Percentiles rank a stretch among this genome's conserved stretches.
Evolutionary conservation across 75 land plant species (phyloP).

Genomic region (Azolla pinnata): DNA sequence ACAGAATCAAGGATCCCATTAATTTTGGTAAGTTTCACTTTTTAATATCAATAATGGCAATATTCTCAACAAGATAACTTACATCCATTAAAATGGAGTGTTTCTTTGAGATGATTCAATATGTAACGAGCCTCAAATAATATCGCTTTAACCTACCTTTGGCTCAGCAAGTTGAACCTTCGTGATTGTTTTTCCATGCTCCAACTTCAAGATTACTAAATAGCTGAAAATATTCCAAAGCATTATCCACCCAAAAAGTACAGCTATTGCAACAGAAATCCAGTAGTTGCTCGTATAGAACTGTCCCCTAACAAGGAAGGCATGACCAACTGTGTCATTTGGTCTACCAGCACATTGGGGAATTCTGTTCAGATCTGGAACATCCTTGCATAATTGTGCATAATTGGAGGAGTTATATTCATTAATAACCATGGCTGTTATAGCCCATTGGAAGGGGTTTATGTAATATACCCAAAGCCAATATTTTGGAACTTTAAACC

Average conservation of each 20-base stretch:
- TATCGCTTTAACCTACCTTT: not conserved
- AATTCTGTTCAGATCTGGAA: slow-evolving; percentile 9
- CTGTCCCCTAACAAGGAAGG: slow-evolving; percentile 14
- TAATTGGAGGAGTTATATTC: slow-evolving; percentile 20
- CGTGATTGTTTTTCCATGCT: slow-evolving; percentile 9
- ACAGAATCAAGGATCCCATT: no score
- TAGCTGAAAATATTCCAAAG: slow-evolving; percentile 15
- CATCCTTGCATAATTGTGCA: slow-evolving; percentile 11
- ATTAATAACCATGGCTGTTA: slow-evolving; percentile 18
- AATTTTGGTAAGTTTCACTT: no score
- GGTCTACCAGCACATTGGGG: slow-evolving; percentile 22
- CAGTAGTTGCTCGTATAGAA: slow-evolving; percentile 18
- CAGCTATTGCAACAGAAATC: slow-evolving; percentile 15
- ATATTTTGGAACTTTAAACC: slow-evolving; percentile 13
- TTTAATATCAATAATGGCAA: no score
- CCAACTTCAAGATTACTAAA: slow-evolving; percentile 8
- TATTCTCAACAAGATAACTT: no score
- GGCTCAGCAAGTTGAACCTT: slow-evolving; percentile 6
- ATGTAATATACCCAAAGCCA: slow-evolving; percentile 26
- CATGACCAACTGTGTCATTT: slow-evolving; percentile 22
- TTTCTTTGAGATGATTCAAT: no score
- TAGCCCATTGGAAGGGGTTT: slow-evolving; percentile 21
- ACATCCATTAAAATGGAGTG: no score
- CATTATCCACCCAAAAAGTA: slow-evolving; percentile 20
- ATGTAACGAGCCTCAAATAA: no score